Evolutionary conservation across 148 eudicot species (phyloP).

Genomic region (Vaccinium corymbosum): DNA sequence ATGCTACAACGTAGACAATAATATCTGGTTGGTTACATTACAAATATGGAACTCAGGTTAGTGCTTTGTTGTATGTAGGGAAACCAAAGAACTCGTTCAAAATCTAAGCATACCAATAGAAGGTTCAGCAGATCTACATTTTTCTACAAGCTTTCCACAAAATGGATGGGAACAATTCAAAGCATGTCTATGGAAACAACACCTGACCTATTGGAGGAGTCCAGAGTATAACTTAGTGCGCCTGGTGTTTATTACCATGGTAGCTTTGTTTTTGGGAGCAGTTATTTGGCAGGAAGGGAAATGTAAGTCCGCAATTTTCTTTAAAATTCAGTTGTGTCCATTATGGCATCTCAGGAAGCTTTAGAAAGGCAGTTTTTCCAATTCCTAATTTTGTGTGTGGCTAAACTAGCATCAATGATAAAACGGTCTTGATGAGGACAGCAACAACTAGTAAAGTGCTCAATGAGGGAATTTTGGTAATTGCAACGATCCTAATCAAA

Average conservation of each 20-base stretch:
- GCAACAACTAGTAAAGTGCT: too few species aligned
- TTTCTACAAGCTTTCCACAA: constrained; percentile 37
- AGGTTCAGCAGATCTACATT: constrained; percentile 28
- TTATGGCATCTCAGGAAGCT: neutral
- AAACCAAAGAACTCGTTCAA: constrained; percentile 19
- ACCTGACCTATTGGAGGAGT: constrained; percentile 56
- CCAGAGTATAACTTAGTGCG: constrained; percentile 42
- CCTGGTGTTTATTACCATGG: constrained; percentile 18
- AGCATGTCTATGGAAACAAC: constrained; percentile 61
- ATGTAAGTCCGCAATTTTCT: constrained; percentile 26
- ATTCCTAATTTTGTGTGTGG: neutral
- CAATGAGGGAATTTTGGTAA: too few species aligned
- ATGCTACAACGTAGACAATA: neutral
- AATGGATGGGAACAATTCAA: constrained; percentile 31
- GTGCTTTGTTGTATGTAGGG: neutral
- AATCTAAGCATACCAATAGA: constrained; percentile 28
- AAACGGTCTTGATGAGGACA: neutral
- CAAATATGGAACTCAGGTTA: neutral
- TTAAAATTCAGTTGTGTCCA: neutral
- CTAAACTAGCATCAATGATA: neutral
- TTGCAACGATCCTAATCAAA: too few species aligned
- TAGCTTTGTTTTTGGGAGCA: constrained; percentile 33
- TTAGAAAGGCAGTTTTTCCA: neutral
- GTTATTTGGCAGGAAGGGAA: constrained; percentile 45
- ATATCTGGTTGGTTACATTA: neutral